Base-by-base conservation (phyloP, 2,329 filamentous ascomycete species). In the Colletotrichum phormii region DNA sequence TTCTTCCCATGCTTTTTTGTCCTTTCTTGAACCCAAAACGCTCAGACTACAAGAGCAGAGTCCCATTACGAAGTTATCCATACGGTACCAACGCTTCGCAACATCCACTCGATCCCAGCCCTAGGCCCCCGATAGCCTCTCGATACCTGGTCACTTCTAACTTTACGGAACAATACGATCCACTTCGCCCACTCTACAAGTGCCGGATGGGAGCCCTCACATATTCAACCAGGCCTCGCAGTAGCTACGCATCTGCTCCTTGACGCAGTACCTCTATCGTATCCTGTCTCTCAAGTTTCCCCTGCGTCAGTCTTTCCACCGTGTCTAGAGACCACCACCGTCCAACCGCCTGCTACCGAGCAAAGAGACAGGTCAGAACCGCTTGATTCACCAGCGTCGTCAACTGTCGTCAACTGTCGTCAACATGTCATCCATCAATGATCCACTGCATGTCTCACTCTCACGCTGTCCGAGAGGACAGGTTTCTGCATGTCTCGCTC, bases 391-490 rank as follows among this genome's bases (percentile, higher is more conserved):
- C 66, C 61, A 37, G 31, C 60, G 12, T 42, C 24, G 29, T 31
- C 54, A 29, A 61, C 64, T 51, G 67, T 69, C 73, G 73, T 70
- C 64, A 70, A 67, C 55, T 51, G 67, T 69, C 73, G 73, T 70
- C 64, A 70, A 67, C 55, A 62, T 67, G 63, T 60, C 62, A 64
- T 74, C 65, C 51, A 53, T 74, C 81, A 79, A 79, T 80, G 77
- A 79, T 77, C 76, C 72, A 73, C 75, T 76, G 75, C 77, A 79
- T 83, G 82, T 84, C 82, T 84, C 77, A 80, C 77, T 80, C 74
- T 63, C 18, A 64, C 74, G 61, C 71, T 72, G 78, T 81, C 81
- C 79, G 78, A 83, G 76, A 82, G 82, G 81, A 58, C 79, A 77
- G 67, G 72, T 76, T 75, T 75, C 78, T 78, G 78, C 76, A 79